Conservation (phyloP, 2,329 filamentous ascomycete species). For the Ophiostoma perfectum region DNA sequence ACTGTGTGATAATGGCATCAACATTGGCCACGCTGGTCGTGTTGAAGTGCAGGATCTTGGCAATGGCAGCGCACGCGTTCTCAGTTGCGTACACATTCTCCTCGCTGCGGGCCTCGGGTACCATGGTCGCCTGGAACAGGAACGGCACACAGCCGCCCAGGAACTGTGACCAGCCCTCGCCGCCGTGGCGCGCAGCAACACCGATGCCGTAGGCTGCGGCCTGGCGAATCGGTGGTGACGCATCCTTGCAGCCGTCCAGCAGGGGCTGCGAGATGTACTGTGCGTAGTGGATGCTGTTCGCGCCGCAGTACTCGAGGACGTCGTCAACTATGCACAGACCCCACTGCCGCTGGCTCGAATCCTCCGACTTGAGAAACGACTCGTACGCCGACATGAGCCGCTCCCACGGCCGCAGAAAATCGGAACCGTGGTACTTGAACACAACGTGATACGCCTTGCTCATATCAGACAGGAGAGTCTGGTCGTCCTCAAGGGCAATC, state of each 20-base stretch:
- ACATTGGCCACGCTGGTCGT: conserved; percentile 67
- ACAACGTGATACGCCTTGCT: conserved; percentile 99
- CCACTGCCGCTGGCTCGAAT: conserved; percentile 94
- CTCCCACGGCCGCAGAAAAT: conserved; percentile 86
- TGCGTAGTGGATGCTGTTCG: conserved; percentile 80
- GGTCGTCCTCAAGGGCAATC: conserved; percentile 93
- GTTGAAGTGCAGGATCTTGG: conserved; percentile 94
- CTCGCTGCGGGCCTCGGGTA: conserved; percentile 76
- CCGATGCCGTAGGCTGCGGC: conserved; percentile 94
- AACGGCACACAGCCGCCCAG: conserved; percentile 71
- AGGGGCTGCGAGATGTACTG: conserved; percentile 82
- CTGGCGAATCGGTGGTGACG: conserved; percentile 80
- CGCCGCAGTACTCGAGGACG: conserved; percentile 92
- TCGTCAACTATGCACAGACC: conserved; percentile 99
- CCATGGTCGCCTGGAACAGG: conserved; percentile 77
- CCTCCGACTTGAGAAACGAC: conserved; percentile 70
- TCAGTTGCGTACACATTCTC: conserved; percentile 97
- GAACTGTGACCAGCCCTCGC: conserved; percentile 81
- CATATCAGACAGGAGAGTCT: conserved; percentile 95
- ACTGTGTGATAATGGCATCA: conserved; percentile 72
- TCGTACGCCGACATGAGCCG: conserved; percentile 79
- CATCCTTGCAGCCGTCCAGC: conserved; percentile 76
- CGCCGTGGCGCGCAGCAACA: conserved; percentile 89
- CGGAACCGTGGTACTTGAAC: conserved; percentile 88
- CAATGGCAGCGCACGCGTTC: conserved; percentile 92